These are phyloP conservation scores for Davidsoniella eucalypti DNA, from an alignment of 2,329 filamentous ascomycete genomes.

Conservation along the genomic window DNA sequence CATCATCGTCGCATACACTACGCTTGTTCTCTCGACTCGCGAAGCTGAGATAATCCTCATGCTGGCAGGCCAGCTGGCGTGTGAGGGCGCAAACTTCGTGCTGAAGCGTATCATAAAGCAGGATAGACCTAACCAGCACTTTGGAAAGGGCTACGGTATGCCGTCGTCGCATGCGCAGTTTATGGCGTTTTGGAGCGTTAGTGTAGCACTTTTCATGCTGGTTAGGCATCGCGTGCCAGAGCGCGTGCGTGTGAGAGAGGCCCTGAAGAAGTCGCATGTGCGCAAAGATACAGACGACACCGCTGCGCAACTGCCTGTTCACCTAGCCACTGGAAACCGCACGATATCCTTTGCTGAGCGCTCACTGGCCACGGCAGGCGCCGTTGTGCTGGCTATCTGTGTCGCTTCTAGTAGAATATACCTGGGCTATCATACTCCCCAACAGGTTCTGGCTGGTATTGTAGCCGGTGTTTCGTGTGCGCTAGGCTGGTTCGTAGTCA, in stretches of 20 bases:
- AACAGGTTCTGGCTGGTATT: constrained; percentile 71
- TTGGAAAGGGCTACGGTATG: constrained; percentile 96
- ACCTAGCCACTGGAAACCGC: constrained; percentile 20
- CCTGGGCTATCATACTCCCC: constrained; percentile 77
- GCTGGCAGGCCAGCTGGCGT: constrained; percentile 80
- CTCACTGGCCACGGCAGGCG: constrained; percentile 33
- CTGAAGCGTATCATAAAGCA: constrained; percentile 88
- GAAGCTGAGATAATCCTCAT: constrained; percentile 80
- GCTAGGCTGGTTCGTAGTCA: constrained; percentile 61
- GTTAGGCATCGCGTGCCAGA: constrained; percentile 42
- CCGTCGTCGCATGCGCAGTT: constrained; percentile 90
- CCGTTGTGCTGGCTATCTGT: constrained; percentile 42
- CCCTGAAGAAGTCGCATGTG: not conserved
- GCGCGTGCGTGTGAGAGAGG: constrained; percentile 23
- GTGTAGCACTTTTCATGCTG: constrained; percentile 68
- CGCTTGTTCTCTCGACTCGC: constrained; percentile 77
- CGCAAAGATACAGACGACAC: constrained; percentile 15
- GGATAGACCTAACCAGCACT: constrained; percentile 66
- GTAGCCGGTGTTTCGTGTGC: constrained; percentile 55
- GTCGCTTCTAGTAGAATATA: constrained; percentile 80
- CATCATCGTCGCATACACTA: constrained; percentile 76
- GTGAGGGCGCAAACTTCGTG: constrained; percentile 78
- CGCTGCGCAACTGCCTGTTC: not conserved
- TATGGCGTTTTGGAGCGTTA: constrained; percentile 77
- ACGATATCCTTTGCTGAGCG: constrained; percentile 44